phyloP scores from a whole-genome alignment of 1,139 yeast genomes.

The Pneumocystis oryctolagi region DNA sequence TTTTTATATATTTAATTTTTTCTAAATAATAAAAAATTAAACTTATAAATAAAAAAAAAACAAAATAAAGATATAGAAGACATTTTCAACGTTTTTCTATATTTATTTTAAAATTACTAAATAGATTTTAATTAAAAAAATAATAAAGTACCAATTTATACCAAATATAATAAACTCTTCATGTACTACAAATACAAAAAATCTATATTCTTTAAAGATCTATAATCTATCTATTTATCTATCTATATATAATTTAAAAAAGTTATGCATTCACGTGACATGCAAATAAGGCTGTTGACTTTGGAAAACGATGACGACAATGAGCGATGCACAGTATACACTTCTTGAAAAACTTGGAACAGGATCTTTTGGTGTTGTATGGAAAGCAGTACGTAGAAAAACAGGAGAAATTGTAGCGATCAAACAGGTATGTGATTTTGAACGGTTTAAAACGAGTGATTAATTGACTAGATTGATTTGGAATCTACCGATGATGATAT shows the following conservation, averaged over 20 bases:
- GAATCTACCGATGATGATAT: constrained; percentile 65
- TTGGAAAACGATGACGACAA: constrained; percentile 13
- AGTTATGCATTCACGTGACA: not conserved
- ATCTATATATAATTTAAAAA: not conserved
- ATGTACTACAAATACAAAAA: no score
- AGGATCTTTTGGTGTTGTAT: constrained; percentile 83
- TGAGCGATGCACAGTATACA: constrained; percentile 36
- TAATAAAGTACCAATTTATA: no score
- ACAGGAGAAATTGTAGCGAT: constrained; percentile 18
- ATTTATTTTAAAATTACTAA: no score
- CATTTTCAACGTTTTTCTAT: no score
- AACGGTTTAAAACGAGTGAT: constrained; percentile 18
- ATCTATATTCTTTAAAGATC: no score
- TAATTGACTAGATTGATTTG: constrained; percentile 60
- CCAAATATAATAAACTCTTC: no score
- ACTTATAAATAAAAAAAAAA: no score
- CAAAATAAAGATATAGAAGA: not conserved
- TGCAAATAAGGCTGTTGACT: not conserved
- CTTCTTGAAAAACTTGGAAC: constrained; percentile 67
- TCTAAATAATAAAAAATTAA: no score
- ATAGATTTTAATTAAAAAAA: no score
- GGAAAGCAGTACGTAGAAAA: constrained; percentile 44
- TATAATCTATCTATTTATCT: not conserved
- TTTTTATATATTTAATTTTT: no score
- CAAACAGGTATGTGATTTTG: constrained; percentile 16